Evolutionary conservation across 1,284 basidiomycete species (phyloP).

Genomic region (Ganoderma sp.): DNA sequence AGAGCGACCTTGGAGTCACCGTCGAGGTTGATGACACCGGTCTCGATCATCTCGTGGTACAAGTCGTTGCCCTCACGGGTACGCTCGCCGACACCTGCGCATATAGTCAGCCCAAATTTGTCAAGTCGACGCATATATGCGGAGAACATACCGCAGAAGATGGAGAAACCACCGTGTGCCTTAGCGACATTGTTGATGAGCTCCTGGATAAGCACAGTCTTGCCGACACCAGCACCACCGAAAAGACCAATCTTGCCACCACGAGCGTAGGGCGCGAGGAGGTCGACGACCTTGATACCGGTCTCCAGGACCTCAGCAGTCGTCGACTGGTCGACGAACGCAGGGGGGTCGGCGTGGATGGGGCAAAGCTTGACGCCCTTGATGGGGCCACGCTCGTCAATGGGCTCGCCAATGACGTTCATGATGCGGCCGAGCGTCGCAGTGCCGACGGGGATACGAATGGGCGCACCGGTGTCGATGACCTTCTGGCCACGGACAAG

Average conservation of each 20-base stretch:
- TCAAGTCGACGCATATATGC: too few species aligned
- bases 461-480: constrained; percentile 94
- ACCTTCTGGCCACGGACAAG: constrained; percentile 98
- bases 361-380: constrained; percentile 90
- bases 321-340: constrained; percentile 98
- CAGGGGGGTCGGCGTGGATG: constrained; percentile 96
- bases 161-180: constrained; percentile 99
- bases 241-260: constrained; percentile 99
- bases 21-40: constrained; percentile 99
- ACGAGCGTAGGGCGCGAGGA: constrained; percentile 98
- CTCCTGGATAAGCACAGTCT: constrained; percentile 99
- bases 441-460: constrained; percentile 94
- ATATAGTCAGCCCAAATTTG: constrained; percentile 2
- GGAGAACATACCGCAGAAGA: constrained; percentile 86
- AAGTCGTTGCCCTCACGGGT: constrained; percentile 99
- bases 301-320: constrained; percentile 98
- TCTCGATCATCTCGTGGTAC: constrained; percentile 99
- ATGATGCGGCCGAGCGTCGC: constrained; percentile 98
- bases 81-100: constrained; percentile 94
- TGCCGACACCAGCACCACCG: constrained; percentile 99
- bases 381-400: constrained; percentile 99
- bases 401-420: constrained; percentile 99
- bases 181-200: constrained; percentile 99
- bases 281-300: constrained; percentile 99
- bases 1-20: constrained; percentile 99